These are phyloP conservation scores for Lepidium didymum DNA, from an alignment of 345 rosid genomes.

Conservation along the genomic window DNA sequence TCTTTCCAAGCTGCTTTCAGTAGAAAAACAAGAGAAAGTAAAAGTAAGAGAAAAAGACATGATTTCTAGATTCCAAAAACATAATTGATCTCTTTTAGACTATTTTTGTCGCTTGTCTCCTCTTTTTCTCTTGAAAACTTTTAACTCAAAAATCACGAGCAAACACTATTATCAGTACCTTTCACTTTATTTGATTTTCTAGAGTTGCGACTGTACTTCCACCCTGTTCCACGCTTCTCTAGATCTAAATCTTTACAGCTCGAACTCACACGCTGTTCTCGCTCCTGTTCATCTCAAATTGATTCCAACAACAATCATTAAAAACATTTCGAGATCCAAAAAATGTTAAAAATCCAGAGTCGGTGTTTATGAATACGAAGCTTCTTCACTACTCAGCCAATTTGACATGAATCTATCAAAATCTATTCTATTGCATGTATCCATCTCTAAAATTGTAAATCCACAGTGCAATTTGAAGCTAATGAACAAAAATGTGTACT, in stretches of 20 bases:
- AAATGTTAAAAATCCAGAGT: neutral
- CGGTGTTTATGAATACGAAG: neutral
- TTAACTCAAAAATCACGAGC: neutral
- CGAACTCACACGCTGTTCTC: constrained; percentile 44
- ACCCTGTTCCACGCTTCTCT: constrained; percentile 44
- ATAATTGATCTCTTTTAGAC: constrained; percentile 18
- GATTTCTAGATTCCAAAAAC: constrained; percentile 8
- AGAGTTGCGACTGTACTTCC: constrained; percentile 44
- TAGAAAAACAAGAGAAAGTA: constrained; percentile 21
- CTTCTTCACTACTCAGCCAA: neutral
- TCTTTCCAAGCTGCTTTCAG: constrained; percentile 43
- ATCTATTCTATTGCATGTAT: neutral
- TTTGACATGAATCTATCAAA: neutral
- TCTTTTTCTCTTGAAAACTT: constrained; percentile 4
- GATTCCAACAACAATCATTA: neutral
- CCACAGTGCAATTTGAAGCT: neutral
- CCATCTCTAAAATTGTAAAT: neutral
- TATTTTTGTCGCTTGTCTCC: constrained; percentile 7
- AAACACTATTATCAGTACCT: constrained; percentile 27
- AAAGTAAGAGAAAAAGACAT: constrained; percentile 10
- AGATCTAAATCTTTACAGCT: constrained; percentile 76
- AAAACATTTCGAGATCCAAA: neutral
- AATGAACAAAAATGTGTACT: neutral
- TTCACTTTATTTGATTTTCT: constrained; percentile 53
- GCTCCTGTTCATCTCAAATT: constrained; percentile 52